Percentiles rank a stretch among this genome's conserved stretches.
phyloP scores from a whole-genome alignment of 2,329 filamentous ascomycete genomes.

The Cytospora chrysosperma region DNA sequence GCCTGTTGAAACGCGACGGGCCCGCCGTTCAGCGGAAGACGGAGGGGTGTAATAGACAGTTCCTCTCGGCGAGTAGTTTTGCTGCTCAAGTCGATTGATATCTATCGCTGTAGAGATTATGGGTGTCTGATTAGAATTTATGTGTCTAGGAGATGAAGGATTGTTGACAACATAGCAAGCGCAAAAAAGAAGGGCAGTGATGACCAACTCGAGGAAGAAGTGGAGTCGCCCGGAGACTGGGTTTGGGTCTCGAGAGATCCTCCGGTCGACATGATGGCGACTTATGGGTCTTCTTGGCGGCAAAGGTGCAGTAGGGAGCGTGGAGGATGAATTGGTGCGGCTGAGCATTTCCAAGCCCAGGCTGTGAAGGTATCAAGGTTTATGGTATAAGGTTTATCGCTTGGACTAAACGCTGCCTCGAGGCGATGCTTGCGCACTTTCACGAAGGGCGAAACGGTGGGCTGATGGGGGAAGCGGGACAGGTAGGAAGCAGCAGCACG shows the following conservation, averaged over 20 bases:
- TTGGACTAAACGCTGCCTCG: constrained; percentile 1
- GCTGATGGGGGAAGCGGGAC: constrained; percentile 4
- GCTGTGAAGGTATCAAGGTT: constrained; percentile 15
- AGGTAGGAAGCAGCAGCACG: neutral
- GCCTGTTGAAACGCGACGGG: constrained; percentile 23
- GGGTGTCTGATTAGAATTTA: constrained; percentile 2
- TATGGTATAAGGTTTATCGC: constrained; percentile 4
- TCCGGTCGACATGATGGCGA: constrained; percentile 22
- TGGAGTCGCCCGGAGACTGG: constrained; percentile 4
- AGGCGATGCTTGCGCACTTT: neutral
- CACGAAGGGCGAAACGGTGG: constrained; percentile 5
- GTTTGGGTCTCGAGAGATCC: constrained; percentile 11
- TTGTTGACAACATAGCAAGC: neutral
- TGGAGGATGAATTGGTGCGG: constrained; percentile 6
- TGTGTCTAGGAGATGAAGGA: neutral
- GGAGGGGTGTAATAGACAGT: constrained; percentile 26
- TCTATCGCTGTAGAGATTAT: constrained; percentile 18
- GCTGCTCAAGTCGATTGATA: constrained; percentile 17
- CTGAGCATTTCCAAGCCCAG: neutral
- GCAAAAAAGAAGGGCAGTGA: neutral
- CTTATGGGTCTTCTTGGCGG: constrained; percentile 5
- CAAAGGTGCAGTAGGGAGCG: constrained; percentile 17
- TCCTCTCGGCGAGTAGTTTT: constrained; percentile 24
- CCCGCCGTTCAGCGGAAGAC: constrained; percentile 26
- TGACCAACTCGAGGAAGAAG: constrained; percentile 18